Evolutionary conservation across 176 grass and related monocot genomes (phyloP).

Genomic region (Avena eriantha): DNA sequence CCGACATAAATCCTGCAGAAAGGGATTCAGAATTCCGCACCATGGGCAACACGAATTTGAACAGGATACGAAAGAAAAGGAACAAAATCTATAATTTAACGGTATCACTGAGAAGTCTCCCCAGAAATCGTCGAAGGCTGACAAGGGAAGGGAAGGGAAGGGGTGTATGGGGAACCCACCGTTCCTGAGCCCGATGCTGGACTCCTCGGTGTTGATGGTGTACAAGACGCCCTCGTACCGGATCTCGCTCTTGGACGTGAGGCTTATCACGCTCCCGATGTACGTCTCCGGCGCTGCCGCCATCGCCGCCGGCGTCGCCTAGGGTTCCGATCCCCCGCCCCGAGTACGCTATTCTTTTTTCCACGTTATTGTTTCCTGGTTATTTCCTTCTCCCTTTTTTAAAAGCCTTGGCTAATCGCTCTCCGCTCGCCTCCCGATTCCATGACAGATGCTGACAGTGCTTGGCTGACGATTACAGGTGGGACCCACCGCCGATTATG

Average conservation of each 20-base stretch:
- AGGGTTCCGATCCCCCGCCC: slow-evolving; percentile 45
- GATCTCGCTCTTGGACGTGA: slow-evolving; percentile 98
- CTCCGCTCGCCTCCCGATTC: not conserved
- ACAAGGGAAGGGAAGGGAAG: too few species aligned
- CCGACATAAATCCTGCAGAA: not conserved
- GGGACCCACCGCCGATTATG: fast-evolving
- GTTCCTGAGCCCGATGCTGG: slow-evolving; percentile 85
- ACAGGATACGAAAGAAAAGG: not conserved
- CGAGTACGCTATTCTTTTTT: not conserved
- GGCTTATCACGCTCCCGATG: slow-evolving; percentile 87
- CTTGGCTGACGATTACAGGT: not conserved
- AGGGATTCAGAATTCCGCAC: slow-evolving; percentile 1
- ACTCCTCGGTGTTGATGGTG: slow-evolving; percentile 97
- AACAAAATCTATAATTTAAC: not conserved
- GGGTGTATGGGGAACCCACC: slow-evolving; percentile 43
- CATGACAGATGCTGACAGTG: not conserved
- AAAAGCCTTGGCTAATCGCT: slow-evolving; percentile 26
- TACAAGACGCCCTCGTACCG: slow-evolving; percentile 94
- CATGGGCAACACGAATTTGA: not conserved
- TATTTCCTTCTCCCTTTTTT: not conserved
- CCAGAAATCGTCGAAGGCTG: not conserved
- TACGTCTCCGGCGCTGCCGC: slow-evolving; percentile 67
- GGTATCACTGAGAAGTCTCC: not conserved
- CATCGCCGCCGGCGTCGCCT: slow-evolving; percentile 37
- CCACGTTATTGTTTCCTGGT: not conserved